Conservation (phyloP, 768 basidiomycete species). For the Nidularia pulvinata region DNA sequence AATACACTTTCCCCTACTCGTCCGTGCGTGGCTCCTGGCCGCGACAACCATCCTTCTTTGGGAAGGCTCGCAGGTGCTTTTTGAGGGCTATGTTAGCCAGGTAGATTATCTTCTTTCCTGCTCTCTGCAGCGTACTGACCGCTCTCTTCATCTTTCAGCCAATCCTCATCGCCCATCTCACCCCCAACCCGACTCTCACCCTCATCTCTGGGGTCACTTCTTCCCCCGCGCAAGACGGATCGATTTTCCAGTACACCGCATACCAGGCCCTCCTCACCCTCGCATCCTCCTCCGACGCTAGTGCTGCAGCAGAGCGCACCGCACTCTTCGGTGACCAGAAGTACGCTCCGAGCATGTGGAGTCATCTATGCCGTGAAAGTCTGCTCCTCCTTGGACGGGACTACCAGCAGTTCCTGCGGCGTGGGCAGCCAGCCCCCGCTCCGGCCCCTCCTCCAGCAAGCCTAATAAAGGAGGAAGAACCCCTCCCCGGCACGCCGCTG, state of each 20-base stretch:
- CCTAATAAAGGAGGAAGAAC: no score
- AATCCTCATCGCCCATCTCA: no score
- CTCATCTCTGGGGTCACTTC: no score
- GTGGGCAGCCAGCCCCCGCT: constrained; percentile 40
- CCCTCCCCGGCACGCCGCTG: constrained; percentile 25
- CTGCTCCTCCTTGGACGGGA: constrained; percentile 65
- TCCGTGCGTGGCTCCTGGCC: constrained; percentile 48
- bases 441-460: constrained; percentile 7
- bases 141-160: no score
- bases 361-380: constrained; percentile 52
- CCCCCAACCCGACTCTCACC: no score
- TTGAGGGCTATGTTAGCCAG: constrained; percentile 59
- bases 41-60: constrained; percentile 53
- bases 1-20: constrained; percentile 40
- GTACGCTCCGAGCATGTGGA: constrained; percentile 67
- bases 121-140: no score
- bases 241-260: constrained; percentile 61
- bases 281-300: constrained; percentile 38
- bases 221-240: constrained; percentile 18
- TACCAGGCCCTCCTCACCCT: constrained; percentile 61
- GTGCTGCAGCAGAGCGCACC: constrained; percentile 42
- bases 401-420: constrained; percentile 63
- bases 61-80: constrained; percentile 64
- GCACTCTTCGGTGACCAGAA: constrained; percentile 72
- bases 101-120: no score